Evolutionary conservation across 306 rosid genomes (phyloP).

Genomic region (Sindora glabra): DNA sequence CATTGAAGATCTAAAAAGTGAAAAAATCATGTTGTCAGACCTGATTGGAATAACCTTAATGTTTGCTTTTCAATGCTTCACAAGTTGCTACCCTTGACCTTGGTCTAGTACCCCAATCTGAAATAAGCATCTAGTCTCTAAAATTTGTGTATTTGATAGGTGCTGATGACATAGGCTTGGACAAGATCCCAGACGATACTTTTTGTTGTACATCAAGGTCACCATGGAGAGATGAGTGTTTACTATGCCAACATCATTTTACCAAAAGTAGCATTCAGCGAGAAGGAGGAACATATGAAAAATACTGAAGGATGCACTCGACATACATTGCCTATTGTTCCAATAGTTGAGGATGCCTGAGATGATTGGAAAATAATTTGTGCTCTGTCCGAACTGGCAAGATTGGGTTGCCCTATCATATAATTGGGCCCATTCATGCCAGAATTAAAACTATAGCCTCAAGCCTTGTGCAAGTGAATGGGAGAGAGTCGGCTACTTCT

Average conservation of each 20-base stretch:
- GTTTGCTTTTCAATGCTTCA: slow-evolving; percentile 91
- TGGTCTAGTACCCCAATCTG: slow-evolving; percentile 93
- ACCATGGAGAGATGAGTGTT: slow-evolving; percentile 84
- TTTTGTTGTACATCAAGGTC: slow-evolving; percentile 99
- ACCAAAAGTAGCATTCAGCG: slow-evolving; percentile 90
- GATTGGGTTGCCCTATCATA: too few species aligned
- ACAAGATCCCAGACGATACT: slow-evolving; percentile 65
- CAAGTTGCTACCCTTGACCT: slow-evolving; percentile 99
- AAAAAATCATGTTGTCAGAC: slow-evolving; percentile 58
- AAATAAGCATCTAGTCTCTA: slow-evolving; percentile 62
- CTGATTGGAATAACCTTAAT: slow-evolving; percentile 92
- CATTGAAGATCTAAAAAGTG: slow-evolving; percentile 51
- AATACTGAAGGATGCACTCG: slow-evolving; percentile 90
- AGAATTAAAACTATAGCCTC: too few species aligned
- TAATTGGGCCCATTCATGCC: too few species aligned
- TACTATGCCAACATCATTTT: slow-evolving; percentile 84
- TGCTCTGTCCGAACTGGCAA: slow-evolving; percentile 89
- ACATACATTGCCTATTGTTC: slow-evolving; percentile 93
- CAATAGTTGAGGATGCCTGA: slow-evolving; percentile 94
- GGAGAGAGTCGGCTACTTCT: too few species aligned
- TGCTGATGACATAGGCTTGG: slow-evolving; percentile 79
- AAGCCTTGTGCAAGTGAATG: too few species aligned
- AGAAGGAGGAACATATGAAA: slow-evolving; percentile 93
- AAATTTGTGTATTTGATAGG: slow-evolving; percentile 93
- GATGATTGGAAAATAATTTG: slow-evolving; percentile 95